These are phyloP conservation scores for Quercus phellos DNA, from an alignment of 331 rosid genomes.

Conservation along the genomic window DNA sequence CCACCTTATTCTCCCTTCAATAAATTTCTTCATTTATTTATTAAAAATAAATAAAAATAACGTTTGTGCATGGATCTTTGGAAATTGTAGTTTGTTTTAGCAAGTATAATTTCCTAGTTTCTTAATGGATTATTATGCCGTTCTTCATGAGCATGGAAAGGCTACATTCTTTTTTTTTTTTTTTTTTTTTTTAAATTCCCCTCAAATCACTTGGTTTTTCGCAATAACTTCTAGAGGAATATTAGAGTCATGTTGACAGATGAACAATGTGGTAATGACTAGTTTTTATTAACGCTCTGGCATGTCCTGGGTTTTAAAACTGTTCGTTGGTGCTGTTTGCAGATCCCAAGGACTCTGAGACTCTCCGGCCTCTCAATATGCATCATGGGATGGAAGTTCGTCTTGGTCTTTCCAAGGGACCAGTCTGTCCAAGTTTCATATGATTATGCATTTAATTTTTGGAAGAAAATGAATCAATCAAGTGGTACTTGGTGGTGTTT, in stretches of 20 bases:
- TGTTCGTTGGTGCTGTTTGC: slow-evolving; percentile 27
- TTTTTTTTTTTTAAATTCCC: too few species aligned
- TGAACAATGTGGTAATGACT: neutral
- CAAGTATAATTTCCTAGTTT: neutral
- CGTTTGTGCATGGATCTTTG: neutral
- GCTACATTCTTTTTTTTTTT: neutral
- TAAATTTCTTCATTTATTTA: neutral
- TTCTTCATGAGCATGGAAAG: neutral
- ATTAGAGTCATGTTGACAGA: neutral
- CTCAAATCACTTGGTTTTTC: too few species aligned
- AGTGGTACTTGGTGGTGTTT: slow-evolving; percentile 1
- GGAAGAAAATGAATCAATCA: slow-evolving; percentile 1
- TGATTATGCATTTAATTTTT: slow-evolving; percentile 9
- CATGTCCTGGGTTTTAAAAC: neutral
- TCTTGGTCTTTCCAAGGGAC: slow-evolving; percentile 78
- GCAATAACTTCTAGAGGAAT: too few species aligned
- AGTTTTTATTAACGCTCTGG: neutral
- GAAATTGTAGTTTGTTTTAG: neutral
- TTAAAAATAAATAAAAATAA: too few species aligned
- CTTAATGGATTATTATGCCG: neutral
- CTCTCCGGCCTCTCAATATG: slow-evolving; percentile 54
- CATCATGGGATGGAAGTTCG: slow-evolving; percentile 95
- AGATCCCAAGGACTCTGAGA: slow-evolving; percentile 81
- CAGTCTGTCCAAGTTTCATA: slow-evolving; percentile 61
- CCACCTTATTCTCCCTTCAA: too few species aligned